Evolutionary conservation across 192 early-diverging fungal species (phyloP).

Genomic region (Phycomyces nitens): DNA sequence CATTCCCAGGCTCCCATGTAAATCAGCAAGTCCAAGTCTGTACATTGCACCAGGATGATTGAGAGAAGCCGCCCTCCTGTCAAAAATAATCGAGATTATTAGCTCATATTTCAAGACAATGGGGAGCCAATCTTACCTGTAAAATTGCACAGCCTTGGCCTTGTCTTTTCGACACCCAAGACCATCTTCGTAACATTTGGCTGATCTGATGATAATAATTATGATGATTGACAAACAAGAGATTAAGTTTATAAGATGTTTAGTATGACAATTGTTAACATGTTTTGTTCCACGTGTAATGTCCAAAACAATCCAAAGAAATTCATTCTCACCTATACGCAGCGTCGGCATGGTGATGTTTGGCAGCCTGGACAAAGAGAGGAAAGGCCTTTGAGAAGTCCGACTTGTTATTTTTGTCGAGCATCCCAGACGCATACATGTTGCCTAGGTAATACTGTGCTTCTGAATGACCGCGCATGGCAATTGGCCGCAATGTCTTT

Average conservation of each 20-base stretch:
- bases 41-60: constrained; percentile 62
- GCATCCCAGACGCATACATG: constrained; percentile 58
- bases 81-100: background rate
- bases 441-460: constrained; percentile 65
- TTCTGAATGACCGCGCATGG: constrained; percentile 52
- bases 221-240: too few species aligned
- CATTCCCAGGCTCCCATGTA: constrained; percentile 24
- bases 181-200: constrained; percentile 61
- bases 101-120: background rate
- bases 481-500: constrained; percentile 50
- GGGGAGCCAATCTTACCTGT: constrained; percentile 42
- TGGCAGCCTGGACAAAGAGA: constrained; percentile 60
- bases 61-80: constrained; percentile 52
- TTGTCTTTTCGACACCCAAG: constrained; percentile 54
- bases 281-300: too few species aligned
- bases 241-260: too few species aligned
- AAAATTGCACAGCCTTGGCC: constrained; percentile 61
- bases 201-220: constrained; percentile 32
- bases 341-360: constrained; percentile 59
- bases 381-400: constrained; percentile 65
- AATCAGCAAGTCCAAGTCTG: constrained; percentile 45
- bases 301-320: background rate
- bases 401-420: constrained; percentile 43
- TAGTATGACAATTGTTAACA: too few species aligned
- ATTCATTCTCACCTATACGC: constrained; percentile 44